Evolutionary conservation across 352 stramenopile species (phyloP), one percentile per base, ranked within the genome.

Genomic region (Stramenopiles sp.): DNA sequence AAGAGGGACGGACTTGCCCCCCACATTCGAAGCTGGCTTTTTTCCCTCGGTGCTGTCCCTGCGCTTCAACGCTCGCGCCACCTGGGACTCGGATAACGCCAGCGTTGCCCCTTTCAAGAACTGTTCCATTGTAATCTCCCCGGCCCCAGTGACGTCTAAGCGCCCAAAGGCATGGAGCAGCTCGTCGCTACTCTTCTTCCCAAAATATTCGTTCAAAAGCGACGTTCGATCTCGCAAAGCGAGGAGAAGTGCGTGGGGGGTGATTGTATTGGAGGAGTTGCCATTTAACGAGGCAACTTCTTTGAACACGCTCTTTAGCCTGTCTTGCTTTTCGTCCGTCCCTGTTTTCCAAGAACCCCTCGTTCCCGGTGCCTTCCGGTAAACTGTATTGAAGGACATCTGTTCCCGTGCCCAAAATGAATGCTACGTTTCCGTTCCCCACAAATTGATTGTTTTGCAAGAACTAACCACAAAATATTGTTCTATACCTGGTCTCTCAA

Each of bases 251-350:
- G 2, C 35, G 12, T 71, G 53, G 31, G 53, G 53, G 33, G 53
- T 71, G 35, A 71, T 71, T 6, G 4, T 2, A 6, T 2, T 6
- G 6, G 2, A 35, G 33, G 33, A 2, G 33, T 35, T 71, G 12
- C 12, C 12, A 6, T 31, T 35, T 33, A 71, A 71, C 2, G 6
- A 35, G 6, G 53, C 53, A 2, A 71, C 12, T 4, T 71, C 53
- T 31, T 71, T 2, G 35, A 71, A 71, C 35, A 71, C 35, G 6
- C 35, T 33, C 12, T 71, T 71, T 71, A 71, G 12, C 35, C 35
- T 71, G 12, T 71, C 53, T 71, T 71, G 33, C 12, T 71, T 71
- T 71, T 71, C 31, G 35, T 71, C 53, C 53, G 53, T 71, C 6
- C 35, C 35, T 6, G 53, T 71, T 6, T 71, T 71, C 53, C 53